A percentile compares a stretch with the other conserved stretches of the same genome.
These are phyloP conservation scores for Powellomyces hirtus DNA, from an alignment of 192 early-diverging fungal species.

Conservation along the genomic window DNA sequence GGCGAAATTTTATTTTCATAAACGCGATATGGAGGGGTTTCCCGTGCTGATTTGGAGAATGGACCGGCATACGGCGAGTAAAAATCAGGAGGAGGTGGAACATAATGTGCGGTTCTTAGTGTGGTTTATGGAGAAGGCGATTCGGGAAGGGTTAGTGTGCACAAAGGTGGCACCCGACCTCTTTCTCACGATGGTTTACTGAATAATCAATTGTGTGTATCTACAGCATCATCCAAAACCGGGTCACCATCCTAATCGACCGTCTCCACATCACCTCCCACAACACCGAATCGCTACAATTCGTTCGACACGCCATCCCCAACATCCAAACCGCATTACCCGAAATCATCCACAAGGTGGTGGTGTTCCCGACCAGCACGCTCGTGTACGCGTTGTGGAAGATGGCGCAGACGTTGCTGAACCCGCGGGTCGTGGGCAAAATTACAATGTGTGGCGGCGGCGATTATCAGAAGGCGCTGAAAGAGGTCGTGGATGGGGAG, in stretches of 20 bases:
- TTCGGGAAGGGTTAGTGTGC: not conserved
- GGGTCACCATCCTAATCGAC: conserved; percentile 5
- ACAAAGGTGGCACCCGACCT: not conserved
- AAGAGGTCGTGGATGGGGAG: not conserved
- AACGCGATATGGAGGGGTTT: not conserved
- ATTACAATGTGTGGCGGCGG: not conserved
- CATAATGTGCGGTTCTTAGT: conserved; percentile 6
- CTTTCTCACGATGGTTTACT: not conserved
- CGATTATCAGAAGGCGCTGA: not conserved
- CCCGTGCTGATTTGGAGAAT: conserved; percentile 1
- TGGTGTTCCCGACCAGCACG: conserved; percentile 7
- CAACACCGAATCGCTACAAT: not conserved
- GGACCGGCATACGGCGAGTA: not conserved
- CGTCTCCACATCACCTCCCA: not conserved
- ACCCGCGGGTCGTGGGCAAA: conserved; percentile 5
- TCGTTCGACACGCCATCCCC: not conserved
- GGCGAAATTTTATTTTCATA: conserved; percentile 7
- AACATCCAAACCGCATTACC: conserved; percentile 1
- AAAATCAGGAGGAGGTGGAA: not conserved
- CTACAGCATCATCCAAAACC: not conserved
- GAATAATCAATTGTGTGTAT: not conserved
- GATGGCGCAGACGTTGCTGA: not conserved
- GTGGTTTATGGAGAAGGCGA: conserved; percentile 8
- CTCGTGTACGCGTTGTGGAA: conserved; percentile 3
- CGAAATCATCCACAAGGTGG: conserved; percentile 9